Conservation (phyloP, 2,329 filamentous ascomycete species). For the Shiraia bambusicola region DNA sequence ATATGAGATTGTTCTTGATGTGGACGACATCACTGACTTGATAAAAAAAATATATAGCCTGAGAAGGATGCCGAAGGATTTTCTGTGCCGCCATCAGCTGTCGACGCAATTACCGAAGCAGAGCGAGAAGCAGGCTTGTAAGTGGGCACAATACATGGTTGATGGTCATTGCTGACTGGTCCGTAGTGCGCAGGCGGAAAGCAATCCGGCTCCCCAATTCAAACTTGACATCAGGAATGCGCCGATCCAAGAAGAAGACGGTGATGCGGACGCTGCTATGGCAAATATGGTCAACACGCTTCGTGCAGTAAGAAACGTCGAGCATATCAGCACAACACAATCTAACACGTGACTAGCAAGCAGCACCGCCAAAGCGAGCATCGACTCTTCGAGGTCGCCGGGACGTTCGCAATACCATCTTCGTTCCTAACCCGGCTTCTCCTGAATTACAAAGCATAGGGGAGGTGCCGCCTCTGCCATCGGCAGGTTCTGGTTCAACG, state of each 20-base stretch:
- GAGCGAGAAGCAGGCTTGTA: conserved; percentile 61
- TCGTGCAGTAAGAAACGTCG: conserved; percentile 50
- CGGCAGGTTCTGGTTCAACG: conserved; percentile 19
- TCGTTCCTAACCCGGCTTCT: conserved; percentile 59
- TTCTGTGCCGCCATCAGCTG: conserved; percentile 66
- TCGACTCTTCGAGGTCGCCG: conserved; percentile 84
- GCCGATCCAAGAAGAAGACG: conserved; percentile 75
- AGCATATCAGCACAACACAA: background rate
- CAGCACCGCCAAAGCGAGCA: conserved; percentile 56
- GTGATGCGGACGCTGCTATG: conserved; percentile 71
- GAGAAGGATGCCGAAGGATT: conserved; percentile 74
- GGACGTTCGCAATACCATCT: conserved; percentile 89
- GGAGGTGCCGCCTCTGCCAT: conserved; percentile 33
- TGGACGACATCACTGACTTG: background rate
- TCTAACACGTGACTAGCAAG: conserved; percentile 48
- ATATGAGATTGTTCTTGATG: background rate
- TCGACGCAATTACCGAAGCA: conserved; percentile 65
- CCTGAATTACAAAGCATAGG: conserved; percentile 44
- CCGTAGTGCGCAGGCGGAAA: conserved; percentile 26
- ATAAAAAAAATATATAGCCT: conserved; percentile 30
- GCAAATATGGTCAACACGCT: conserved; percentile 75
- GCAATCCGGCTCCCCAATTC: conserved; percentile 55
- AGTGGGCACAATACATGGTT: conserved; percentile 1
- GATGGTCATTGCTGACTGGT: conserved; percentile 5
- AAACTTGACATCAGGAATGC: conserved; percentile 79